Conservation (phyloP, 2,329 filamentous ascomycete species). For the Stachybotrys elegans region DNA sequence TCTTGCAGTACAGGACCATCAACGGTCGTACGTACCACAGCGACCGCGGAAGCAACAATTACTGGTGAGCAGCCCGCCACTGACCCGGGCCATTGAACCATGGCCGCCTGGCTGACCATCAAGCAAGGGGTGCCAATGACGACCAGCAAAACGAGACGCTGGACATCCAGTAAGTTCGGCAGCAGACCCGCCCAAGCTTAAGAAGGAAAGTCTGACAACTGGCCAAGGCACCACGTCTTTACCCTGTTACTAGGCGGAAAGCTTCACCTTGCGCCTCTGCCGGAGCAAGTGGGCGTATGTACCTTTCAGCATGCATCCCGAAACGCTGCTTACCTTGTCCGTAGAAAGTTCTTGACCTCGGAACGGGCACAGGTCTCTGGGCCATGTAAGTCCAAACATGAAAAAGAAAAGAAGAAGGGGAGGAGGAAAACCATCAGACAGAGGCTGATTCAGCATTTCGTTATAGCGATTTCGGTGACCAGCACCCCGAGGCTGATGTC, state of each 20-base stretch:
- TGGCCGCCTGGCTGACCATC: background rate
- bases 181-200: background rate
- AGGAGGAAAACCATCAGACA: too few species aligned
- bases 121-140: slow-evolving; percentile 12
- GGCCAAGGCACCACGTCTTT: slow-evolving; percentile 8
- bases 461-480: slow-evolving; percentile 32
- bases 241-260: slow-evolving; percentile 25
- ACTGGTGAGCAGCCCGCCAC: slow-evolving; percentile 23
- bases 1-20: slow-evolving; percentile 20
- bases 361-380: slow-evolving; percentile 23
- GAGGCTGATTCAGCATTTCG: too few species aligned
- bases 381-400: slow-evolving; percentile 10
- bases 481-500: slow-evolving; percentile 21
- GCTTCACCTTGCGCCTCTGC: slow-evolving; percentile 26
- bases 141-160: slow-evolving; percentile 10
- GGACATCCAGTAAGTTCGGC: slow-evolving; percentile 8
- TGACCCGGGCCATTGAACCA: background rate
- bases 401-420: background rate
- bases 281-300: background rate
- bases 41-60: slow-evolving; percentile 17
- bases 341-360: slow-evolving; percentile 19
- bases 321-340: too few species aligned
- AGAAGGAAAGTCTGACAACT: background rate
- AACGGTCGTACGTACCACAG: slow-evolving; percentile 21
- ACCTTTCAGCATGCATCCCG: too few species aligned